Percentiles rank a stretch among this genome's conserved stretches.
Conservation (phyloP, 2,329 filamentous ascomycete species). For the Cyphellophora europaea region DNA sequence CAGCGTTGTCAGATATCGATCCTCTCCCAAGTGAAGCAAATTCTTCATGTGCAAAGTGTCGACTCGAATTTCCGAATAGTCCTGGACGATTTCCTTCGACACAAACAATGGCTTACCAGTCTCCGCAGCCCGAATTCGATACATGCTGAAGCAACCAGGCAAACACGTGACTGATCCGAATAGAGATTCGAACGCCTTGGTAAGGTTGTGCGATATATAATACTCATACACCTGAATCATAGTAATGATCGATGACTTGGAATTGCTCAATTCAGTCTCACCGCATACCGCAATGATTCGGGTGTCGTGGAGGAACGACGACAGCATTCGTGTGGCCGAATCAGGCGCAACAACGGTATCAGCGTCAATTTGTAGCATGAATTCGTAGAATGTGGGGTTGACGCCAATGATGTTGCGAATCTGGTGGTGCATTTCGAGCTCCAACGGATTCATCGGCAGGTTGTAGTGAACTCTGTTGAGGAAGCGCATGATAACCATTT, state of each 20-base stretch:
- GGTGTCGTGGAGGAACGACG: slow-evolving; percentile 83
- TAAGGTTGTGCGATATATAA: slow-evolving; percentile 95
- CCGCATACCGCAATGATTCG: slow-evolving; percentile 89
- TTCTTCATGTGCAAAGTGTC: slow-evolving; percentile 99
- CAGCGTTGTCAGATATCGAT: slow-evolving; percentile 92
- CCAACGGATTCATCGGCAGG: slow-evolving; percentile 86
- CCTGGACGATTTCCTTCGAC: slow-evolving; percentile 79
- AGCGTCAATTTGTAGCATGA: slow-evolving; percentile 90
- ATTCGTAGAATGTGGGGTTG: slow-evolving; percentile 97
- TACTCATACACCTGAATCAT: slow-evolving; percentile 99
- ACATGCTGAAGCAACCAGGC: slow-evolving; percentile 99
- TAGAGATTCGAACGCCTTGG: slow-evolving; percentile 93
- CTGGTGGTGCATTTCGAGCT: slow-evolving; percentile 97
- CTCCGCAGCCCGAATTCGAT: slow-evolving; percentile 88
- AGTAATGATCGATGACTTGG: slow-evolving; percentile 85
- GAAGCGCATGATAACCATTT: slow-evolving; percentile 98
- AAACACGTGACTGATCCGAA: slow-evolving; percentile 97
- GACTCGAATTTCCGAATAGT: slow-evolving; percentile 86
- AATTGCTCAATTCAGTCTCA: slow-evolving; percentile 87
- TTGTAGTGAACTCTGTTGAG: slow-evolving; percentile 99
- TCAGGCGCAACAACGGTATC: slow-evolving; percentile 90
- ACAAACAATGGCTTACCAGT: slow-evolving; percentile 94
- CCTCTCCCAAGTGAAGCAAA: slow-evolving; percentile 87
- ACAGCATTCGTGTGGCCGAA: slow-evolving; percentile 83
- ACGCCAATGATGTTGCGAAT: slow-evolving; percentile 98